phyloP scores from a whole-genome alignment of 176 grass and related monocot genomes.

The Raddia distichophylla region DNA sequence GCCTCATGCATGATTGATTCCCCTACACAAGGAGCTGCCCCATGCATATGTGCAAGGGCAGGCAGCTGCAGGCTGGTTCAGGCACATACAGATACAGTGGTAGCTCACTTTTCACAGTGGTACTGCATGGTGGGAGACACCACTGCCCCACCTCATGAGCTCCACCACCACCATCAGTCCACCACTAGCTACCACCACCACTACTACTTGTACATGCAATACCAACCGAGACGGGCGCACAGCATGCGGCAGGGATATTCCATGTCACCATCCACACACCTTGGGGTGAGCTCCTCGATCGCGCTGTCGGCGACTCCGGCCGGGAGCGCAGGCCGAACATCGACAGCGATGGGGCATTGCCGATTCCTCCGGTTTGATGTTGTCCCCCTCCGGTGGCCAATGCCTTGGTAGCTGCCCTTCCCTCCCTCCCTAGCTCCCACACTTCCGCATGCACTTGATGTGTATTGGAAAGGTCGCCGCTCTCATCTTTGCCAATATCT shows the following conservation, averaged over 20 bases:
- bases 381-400: slow-evolving; percentile 39
- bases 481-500: slow-evolving; percentile 34
- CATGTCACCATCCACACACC: slow-evolving; percentile 36
- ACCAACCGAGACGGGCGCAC: slow-evolving; percentile 9
- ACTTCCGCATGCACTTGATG: slow-evolving; percentile 45
- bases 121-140: slow-evolving; percentile 41
- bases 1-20: slow-evolving; percentile 31
- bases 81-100: not conserved
- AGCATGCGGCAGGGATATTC: slow-evolving; percentile 49
- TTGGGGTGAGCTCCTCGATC: slow-evolving; percentile 26
- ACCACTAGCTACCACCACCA: slow-evolving; percentile 29
- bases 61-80: slow-evolving; percentile 17
- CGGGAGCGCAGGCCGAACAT: slow-evolving; percentile 26
- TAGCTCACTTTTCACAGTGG: slow-evolving; percentile 36
- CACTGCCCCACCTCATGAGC: slow-evolving; percentile 20
- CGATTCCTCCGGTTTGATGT: slow-evolving; percentile 47
- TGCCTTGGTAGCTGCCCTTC: not conserved
- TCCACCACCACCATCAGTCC: slow-evolving; percentile 31
- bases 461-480: slow-evolving; percentile 18
- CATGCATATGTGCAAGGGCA: slow-evolving; percentile 36
- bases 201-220: slow-evolving; percentile 14
- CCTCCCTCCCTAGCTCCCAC: not conserved
- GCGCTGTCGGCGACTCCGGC: slow-evolving; percentile 35
- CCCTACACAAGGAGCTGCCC: slow-evolving; percentile 39
- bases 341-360: slow-evolving; percentile 27